Evolutionary conservation across 73 alveolate genomes (phyloP).

Genomic region (Symbiodinium natans): DNA sequence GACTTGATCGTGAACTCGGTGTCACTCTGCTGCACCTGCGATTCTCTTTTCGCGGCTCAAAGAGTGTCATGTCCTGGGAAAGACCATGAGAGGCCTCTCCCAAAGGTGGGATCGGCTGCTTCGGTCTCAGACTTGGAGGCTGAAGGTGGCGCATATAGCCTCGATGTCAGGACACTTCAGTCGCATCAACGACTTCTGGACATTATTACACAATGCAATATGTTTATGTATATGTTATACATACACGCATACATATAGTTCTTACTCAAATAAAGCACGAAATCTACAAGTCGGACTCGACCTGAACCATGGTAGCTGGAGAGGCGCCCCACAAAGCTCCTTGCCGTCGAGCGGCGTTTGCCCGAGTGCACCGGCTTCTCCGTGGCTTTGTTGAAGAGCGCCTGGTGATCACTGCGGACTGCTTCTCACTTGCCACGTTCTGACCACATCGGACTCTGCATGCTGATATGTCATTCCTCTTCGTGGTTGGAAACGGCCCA

Average conservation of each 20-base stretch:
- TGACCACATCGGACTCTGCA: too few species aligned
- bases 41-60: too few species aligned
- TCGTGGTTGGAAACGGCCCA: background rate
- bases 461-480: too few species aligned
- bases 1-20: slow-evolving; percentile 66
- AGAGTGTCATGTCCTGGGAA: background rate
- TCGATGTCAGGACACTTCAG: background rate
- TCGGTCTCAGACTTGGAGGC: background rate
- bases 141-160: slow-evolving; percentile 58
- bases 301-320: background rate
- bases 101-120: slow-evolving; percentile 15
- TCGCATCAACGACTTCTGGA: background rate
- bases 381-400: background rate
- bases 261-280: background rate
- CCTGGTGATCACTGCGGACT: background rate
- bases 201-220: background rate
- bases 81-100: background rate
- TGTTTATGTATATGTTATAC: too few species aligned
- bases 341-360: slow-evolving; percentile 16
- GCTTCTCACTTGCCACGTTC: background rate
- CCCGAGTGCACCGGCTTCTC: slow-evolving; percentile 39
- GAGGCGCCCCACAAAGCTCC: too few species aligned
- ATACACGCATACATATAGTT: too few species aligned
- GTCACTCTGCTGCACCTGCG: slow-evolving; percentile 33
- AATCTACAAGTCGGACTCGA: background rate